Evolutionary conservation across 116 monocot genomes (phyloP), one percentile per base, ranked within the genome.

Genomic region (Dioscorea cayenensis): DNA sequence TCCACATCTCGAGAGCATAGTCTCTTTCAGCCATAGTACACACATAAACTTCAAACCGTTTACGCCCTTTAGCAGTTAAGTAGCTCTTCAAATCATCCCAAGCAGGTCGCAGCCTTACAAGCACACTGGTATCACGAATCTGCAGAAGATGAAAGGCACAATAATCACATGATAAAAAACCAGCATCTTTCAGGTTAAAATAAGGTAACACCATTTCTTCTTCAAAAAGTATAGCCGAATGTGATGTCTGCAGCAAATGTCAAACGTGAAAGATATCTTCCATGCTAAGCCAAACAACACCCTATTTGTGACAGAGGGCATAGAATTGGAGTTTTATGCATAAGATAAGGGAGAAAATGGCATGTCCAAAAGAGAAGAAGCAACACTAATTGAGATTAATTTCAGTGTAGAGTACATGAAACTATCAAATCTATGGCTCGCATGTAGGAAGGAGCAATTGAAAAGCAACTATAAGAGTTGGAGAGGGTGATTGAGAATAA

Each of bases 11-110:
- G 63, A 92, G 68, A 49, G 95, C 95, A 80, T 96, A 96, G 58
- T 96, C 95, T 87, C 90, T 83, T 83, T 96, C 95, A 58, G 95
- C 92, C 95, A 96, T 92, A 61, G 95, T 96, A 73, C 95, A 96
- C 27, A 96, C 95, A 90, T 77, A 92, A 71, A 96, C 95, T 82
- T 96, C 95, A 84, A 96, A 96, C 27, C 95, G 60, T 69, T 90
- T 96, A 27, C 95, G 92, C 21, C 95, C 95, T 78, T 92, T 96
- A 7, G 95, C 95, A 63, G 84, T 96, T 58, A 96, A 77, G 60
- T 96, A 96, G 71, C 90, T 92, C 66, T 87, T 89, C 77, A 96
- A 68, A 49, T 96, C 95, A 73, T 92, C 95, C 95, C 95, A 96
- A 64, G 92, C 90, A 82, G 92, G 92, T 32, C 95, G 83, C 38